Evolutionary conservation across 164 flowering plant species (phyloP).

Genomic region (Vitis rotundifolia): DNA sequence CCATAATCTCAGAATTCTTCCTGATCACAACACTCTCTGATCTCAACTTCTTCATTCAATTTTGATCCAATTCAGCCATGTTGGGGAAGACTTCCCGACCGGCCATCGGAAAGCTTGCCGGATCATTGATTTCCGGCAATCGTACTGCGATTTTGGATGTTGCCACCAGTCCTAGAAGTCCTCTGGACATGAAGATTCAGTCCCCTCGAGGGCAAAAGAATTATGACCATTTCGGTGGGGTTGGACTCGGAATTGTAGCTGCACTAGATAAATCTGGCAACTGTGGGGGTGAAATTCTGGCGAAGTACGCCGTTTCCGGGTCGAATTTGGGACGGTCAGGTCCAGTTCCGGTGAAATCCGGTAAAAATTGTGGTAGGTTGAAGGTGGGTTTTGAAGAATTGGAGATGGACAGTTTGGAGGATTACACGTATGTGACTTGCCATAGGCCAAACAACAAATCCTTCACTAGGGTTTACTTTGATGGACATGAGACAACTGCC

Average conservation of each 20-base stretch:
- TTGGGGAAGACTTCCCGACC: conserved; percentile 19
- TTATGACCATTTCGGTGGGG: conserved; percentile 21
- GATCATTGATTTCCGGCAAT: conserved; percentile 21
- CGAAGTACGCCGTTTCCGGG: conserved; percentile 24
- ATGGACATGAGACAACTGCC: conserved; percentile 9
- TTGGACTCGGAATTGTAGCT: conserved; percentile 35
- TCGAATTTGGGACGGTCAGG: conserved; percentile 26
- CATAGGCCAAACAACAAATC: conserved; percentile 38
- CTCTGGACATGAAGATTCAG: conserved; percentile 18
- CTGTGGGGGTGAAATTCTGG: conserved; percentile 17
- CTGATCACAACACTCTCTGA: too few species aligned
- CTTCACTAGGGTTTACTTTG: conserved; percentile 35
- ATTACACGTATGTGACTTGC: conserved; percentile 46
- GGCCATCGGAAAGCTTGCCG: conserved; percentile 32
- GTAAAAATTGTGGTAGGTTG: conserved; percentile 1
- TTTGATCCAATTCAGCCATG: neutral
- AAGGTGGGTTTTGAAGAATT: conserved; percentile 12
- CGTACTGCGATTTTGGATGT: conserved; percentile 8
- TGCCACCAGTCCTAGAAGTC: conserved; percentile 21
- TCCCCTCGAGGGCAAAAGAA: conserved; percentile 22
- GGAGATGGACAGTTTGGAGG: conserved; percentile 34
- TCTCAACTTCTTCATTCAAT: too few species aligned
- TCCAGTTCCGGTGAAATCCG: conserved; percentile 42
- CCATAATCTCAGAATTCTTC: too few species aligned
- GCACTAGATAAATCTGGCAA: conserved; percentile 39